These are phyloP conservation scores for Potentilla sterilis DNA, from an alignment of 306 rosid species.

Conservation along the genomic window DNA sequence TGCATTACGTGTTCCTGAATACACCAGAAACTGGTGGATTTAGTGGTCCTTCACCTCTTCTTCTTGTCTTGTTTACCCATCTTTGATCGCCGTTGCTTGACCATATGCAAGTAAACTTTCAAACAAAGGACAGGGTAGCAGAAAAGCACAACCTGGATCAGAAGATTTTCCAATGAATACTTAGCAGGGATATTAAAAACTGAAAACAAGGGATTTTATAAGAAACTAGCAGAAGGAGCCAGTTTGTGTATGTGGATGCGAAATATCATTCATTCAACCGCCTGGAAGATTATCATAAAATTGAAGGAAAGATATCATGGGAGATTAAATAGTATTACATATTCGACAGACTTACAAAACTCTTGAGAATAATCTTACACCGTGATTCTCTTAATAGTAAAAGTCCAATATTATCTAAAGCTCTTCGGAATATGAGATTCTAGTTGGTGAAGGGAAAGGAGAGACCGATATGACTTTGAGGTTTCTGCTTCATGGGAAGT, in stretches of 20 bases:
- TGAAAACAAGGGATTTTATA: neutral
- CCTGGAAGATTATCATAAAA: neutral
- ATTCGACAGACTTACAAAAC: neutral
- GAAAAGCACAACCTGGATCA: constrained; percentile 62
- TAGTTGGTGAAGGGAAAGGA: neutral
- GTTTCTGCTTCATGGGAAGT: neutral
- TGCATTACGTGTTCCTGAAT: neutral
- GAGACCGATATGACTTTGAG: neutral
- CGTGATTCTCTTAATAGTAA: neutral
- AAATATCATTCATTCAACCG: neutral
- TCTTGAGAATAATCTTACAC: neutral
- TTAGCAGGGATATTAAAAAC: neutral
- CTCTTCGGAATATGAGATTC: neutral
- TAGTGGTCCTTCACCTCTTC: constrained; percentile 31
- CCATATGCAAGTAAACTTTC: constrained; percentile 80
- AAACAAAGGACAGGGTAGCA: constrained; percentile 72
- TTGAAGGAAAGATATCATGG: neutral
- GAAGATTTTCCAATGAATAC: constrained; percentile 18
- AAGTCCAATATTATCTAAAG: neutral
- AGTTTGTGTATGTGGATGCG: neutral
- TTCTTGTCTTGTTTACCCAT: constrained; percentile 57
- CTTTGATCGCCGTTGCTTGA: constrained; percentile 81
- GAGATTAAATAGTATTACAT: neutral
- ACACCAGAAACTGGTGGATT: neutral
- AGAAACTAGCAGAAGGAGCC: neutral